These are phyloP conservation scores for Porphyridium purpureum DNA, from an alignment of 23 red algal species.

Conservation along the genomic window DNA sequence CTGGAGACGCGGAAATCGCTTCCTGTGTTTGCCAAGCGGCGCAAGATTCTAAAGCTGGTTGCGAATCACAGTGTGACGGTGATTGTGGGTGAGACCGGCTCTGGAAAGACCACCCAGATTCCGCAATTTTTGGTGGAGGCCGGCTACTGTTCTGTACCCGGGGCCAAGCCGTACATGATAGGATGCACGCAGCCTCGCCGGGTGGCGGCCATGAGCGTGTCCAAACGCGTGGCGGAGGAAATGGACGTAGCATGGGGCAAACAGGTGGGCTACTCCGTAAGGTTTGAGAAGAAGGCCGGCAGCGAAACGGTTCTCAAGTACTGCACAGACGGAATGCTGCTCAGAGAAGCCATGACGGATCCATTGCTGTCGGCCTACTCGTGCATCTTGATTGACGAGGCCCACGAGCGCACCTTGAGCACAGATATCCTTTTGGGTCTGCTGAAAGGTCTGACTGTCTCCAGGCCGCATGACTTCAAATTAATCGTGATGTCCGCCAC, in stretches of 20 bases:
- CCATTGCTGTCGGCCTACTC: conserved; percentile 31
- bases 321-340: conserved; percentile 93
- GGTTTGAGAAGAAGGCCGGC: conserved; percentile 72
- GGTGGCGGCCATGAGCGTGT: conserved; percentile 84
- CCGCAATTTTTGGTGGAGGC: conserved; percentile 74
- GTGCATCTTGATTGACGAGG: conserved; percentile 83
- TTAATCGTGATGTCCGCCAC: conserved; percentile 92
- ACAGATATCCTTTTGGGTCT: conserved; percentile 97
- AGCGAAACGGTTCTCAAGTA: conserved; percentile 73
- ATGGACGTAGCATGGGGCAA: conserved; percentile 73
- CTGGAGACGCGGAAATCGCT: conserved; percentile 32
- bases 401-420: conserved; percentile 89
- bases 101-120: conserved; percentile 96
- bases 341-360: conserved; percentile 82
- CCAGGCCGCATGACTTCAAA: conserved; percentile 11
- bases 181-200: conserved; percentile 90
- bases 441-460: conserved; percentile 27
- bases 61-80: conserved; percentile 47
- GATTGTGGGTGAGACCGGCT: conserved; percentile 83
- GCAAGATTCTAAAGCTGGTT: conserved; percentile 20
- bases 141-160: conserved; percentile 17
- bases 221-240: conserved; percentile 78
- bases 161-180: conserved; percentile 4
- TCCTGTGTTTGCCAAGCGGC: conserved; percentile 41
- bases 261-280: conserved; percentile 78